Base-by-base conservation (phyloP, 2,329 filamentous ascomycete species). In the Sporothrix phasma region DNA sequence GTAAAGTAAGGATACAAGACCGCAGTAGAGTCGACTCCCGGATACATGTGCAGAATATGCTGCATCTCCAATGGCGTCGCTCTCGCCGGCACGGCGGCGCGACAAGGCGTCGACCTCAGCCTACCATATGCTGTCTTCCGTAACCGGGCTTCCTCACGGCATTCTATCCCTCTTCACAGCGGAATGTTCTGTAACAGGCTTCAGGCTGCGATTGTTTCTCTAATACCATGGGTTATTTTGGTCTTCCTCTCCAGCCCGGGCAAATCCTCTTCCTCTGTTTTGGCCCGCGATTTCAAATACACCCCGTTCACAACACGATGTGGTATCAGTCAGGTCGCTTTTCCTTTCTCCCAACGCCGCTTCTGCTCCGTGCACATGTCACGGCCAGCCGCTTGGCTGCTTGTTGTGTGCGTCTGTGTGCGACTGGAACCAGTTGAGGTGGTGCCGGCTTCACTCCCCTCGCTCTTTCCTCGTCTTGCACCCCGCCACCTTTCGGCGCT, bases 211-310 rank as follows among this genome's bases (percentile, higher is more conserved):
- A 54, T 51, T n/a, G n/a, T n/a, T n/a, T n/a, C 53, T 8, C 5
- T 58, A n/a, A 31, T 56, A 39, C 19, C 37, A n/a, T 54, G 34
- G 53, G 37, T 26, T 51, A 62, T 62, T 31, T 53, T 19, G 45
- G 8, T 15, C 34, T 4, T 29, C 13, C 13, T 24, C 39, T 62
- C 34, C 37, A 19, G 19, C 24, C 43, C 34, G 31, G 34, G 60
- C n/a, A 51, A 22, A 53, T 31, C 31, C 41, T 22, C 47, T 8
- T 34, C 26, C 34, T 62, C 47, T 62, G 15, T 62, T 62, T 62
- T 47, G 61, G 61, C 47, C 61, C 61, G 47, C 47, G 46, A 46
- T 37, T 62, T 54, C n/a, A n/a, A n/a, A n/a, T n/a, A n/a, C n/a
- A n/a, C n/a, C n/a, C n/a, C n/a, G n/a, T n/a, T n/a, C n/a, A n/a